Percentiles rank a stretch among this genome's conserved stretches.
Evolutionary conservation across 805 yeast species (phyloP).

Genomic region (Candida caryicola): DNA sequence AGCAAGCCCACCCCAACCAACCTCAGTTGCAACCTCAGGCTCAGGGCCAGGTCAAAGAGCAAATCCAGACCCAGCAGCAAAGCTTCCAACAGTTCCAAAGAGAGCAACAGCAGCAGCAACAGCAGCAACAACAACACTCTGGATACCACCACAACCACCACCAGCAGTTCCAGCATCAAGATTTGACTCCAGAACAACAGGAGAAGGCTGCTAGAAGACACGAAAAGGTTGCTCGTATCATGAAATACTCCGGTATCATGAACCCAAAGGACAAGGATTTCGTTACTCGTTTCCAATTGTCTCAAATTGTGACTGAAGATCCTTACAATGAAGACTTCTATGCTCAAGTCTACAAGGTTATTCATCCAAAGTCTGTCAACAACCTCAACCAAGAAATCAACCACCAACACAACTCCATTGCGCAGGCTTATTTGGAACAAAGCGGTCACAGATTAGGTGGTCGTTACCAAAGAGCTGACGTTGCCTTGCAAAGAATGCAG

Average conservation of each 20-base stretch:
- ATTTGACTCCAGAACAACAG: constrained; percentile 69
- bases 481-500: constrained; percentile 95
- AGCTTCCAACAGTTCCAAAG: constrained; percentile 18
- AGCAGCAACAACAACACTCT: constrained; percentile 16
- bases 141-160: constrained; percentile 30
- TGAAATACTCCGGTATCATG: constrained; percentile 90
- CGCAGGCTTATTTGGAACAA: constrained; percentile 86
- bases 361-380: constrained; percentile 51
- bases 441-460: constrained; percentile 91
- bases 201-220: constrained; percentile 65
- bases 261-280: constrained; percentile 95
- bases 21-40: constrained; percentile 12
- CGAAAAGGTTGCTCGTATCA: constrained; percentile 69
- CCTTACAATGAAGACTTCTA: constrained; percentile 97
- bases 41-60: constrained; percentile 1
- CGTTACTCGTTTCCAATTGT: constrained; percentile 88
- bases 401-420: constrained; percentile 73
- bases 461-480: constrained; percentile 76
- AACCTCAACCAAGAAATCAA: constrained; percentile 51
- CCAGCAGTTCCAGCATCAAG: constrained; percentile 21
- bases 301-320: constrained; percentile 94
- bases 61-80: constrained; percentile 17
- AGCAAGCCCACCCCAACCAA: constrained; percentile 14
- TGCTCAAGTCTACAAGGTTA: constrained; percentile 80
- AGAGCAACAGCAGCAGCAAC: constrained; percentile 14